Base-by-base conservation (phyloP, 1,139 yeast species). In the Yamadazyma buinensis region DNA sequence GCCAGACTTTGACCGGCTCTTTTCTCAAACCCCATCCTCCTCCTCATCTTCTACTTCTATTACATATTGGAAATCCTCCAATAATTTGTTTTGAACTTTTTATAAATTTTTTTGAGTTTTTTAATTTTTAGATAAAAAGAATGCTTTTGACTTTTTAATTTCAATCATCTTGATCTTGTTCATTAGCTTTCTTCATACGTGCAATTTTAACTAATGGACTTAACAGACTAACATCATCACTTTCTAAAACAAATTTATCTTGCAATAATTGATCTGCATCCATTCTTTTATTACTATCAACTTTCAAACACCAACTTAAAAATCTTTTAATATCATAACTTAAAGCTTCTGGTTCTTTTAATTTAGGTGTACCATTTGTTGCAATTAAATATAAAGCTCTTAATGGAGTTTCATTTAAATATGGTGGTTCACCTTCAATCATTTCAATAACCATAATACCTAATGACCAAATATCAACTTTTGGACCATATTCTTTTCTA, bases 401-500 rank as follows among this genome's bases (percentile, higher is more conserved):
- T 51, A 92, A 71, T 11, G 98, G 98, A 11, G 96, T 85, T 57
- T 92, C 98, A 51, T 90, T 88, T 57, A 92, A 69, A 56, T 92
- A 92, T 10, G 98, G 98, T 6, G 98, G 98, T 61, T 92, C 98
- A 23, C 98, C 97, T 61, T 92, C 97, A 47, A 92, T 86, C 98
- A 92, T 92, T 61, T 92, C 98, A 52, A 92, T 47, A 14, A 90
- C 81, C 98, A 92, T 92, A 47, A 92, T 92, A 44, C 98, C 98
- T 44, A 92, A 66, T 10, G 96, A 86, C 98, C 98, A 92, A 34
- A 94, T 83, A 60, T 92, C 98, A 37, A 92, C 96, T 61, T 94
- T 90, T 26, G 97, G 95, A 2, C 97, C 98, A 57, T 92, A 92
- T 50, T 88, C 96, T 55, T 90, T 88, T 45, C 95, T 72, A 8